phyloP scores from a whole-genome alignment of 2,329 filamentous ascomycete species.

The Ceratocystis albifundus region DNA sequence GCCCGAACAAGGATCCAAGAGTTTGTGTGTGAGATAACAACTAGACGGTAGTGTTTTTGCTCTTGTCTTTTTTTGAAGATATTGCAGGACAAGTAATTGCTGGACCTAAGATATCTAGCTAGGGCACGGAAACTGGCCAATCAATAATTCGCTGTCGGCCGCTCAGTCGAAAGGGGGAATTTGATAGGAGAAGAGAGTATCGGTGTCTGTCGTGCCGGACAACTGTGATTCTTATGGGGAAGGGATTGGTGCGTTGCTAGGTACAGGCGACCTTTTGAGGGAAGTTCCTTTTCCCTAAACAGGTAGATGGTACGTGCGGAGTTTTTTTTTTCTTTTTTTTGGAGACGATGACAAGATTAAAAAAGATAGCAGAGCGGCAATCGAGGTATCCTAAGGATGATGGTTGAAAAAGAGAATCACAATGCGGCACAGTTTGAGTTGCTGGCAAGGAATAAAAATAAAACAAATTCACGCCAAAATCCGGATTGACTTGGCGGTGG shows the following conservation, averaged over 20 bases:
- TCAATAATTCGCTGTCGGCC: background rate
- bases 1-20: background rate
- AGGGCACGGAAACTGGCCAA: background rate
- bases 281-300: slow-evolving; percentile 3
- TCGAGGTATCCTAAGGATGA: background rate
- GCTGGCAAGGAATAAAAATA: background rate
- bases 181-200: background rate
- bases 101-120: background rate
- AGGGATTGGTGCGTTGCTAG: slow-evolving; percentile 3
- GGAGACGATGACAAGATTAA: slow-evolving; percentile 6
- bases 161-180: background rate
- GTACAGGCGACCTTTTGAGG: slow-evolving; percentile 1
- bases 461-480: background rate
- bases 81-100: background rate
- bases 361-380: background rate
- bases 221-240: background rate
- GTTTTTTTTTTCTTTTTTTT: background rate
- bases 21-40: background rate
- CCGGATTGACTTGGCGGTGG: background rate
- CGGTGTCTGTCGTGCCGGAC: slow-evolving; percentile 9
- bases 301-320: slow-evolving; percentile 10
- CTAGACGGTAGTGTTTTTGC: no score
- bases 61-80: background rate
- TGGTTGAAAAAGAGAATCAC: background rate
- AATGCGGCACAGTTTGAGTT: background rate